phyloP scores from a whole-genome alignment of 495 filamentous ascomycete genomes.

The Xylaria longipes region DNA sequence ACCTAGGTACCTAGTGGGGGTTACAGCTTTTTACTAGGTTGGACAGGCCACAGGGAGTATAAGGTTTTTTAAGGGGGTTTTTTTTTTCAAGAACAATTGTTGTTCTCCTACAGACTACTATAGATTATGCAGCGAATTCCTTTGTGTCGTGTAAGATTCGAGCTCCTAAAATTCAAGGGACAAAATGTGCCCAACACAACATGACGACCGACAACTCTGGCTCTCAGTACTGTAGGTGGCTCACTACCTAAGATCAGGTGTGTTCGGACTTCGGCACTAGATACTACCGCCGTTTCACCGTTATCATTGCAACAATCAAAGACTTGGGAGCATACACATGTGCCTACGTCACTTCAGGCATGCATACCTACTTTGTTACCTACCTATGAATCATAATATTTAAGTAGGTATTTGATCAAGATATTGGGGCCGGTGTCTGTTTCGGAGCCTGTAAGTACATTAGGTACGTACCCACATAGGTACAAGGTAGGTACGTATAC shows the following conservation, averaged over 20 bases:
- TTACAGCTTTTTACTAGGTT: background rate
- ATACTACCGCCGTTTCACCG: slow-evolving; percentile 5
- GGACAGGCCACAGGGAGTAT: background rate
- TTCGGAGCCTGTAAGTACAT: background rate
- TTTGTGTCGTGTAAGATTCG: background rate
- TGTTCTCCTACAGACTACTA: background rate
- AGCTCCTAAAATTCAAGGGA: background rate
- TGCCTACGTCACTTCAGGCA: background rate
- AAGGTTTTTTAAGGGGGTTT: background rate
- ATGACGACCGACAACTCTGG: background rate
- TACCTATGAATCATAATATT: background rate
- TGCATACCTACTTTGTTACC: background rate
- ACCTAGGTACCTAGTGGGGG: background rate
- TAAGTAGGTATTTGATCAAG: background rate
- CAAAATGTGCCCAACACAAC: background rate
- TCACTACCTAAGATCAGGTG: background rate
- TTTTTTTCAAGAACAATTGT: background rate
- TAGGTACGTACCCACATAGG: background rate
- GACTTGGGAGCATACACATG: background rate
- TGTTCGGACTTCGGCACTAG: slow-evolving; percentile 1
- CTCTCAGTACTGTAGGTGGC: background rate
- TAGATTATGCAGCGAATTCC: background rate
- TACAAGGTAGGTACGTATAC: background rate
- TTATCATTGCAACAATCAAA: background rate
- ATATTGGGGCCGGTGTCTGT: background rate